Evolutionary conservation across 352 stramenopile species (phyloP), one percentile per base, ranked within the genome.

Genomic region (Phytophthora hibernalis): DNA sequence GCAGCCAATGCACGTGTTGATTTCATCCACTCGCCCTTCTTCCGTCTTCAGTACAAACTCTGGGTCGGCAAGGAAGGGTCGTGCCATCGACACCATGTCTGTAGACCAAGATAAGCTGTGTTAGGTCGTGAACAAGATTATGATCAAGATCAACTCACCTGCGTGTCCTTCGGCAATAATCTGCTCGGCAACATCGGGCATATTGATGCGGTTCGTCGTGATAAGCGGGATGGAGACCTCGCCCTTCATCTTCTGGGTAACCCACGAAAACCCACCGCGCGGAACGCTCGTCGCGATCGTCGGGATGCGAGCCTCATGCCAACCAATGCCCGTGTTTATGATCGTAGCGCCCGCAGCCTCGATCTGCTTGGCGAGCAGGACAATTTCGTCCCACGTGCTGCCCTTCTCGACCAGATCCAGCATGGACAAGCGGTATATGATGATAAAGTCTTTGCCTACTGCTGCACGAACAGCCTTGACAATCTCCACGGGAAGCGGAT

Each of bases 321-420:
- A 99, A 30, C 97, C 97, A 70, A 99, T 99, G 21, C 97, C 97
- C 35, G 96, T 99, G 85, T 99, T 99, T 45, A 99, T 97, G 68
- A 99, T 98, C 20, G 87, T 98, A 8, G 91, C 96, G 21, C 97
- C 97, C 3, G 95, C 96, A 24, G 83, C 83, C 69, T 99, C 91
- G 50, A 99, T 90, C 21, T 80, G 68, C 65, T 97, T 83, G 8
- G 97, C 96, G 42, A 99, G 82, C 48, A 83, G 61, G 15, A 98
- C 88, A 50, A 98, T 94, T 63, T 98, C 92, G 26, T 90, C 83
- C 82, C 84, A 94, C 31, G 87, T 76, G 33, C 77, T 89, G 42
- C 83, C 84, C 9, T 97, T 93, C 88, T 98, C 87, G 0, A 99
- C 90, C 31, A 99, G 74, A 82, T 99, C 97, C 35, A 99, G 82